These are phyloP conservation scores for Axilococcus clingmanii DNA, from an alignment of 139 green algal genomes.

Conservation along the genomic window DNA sequence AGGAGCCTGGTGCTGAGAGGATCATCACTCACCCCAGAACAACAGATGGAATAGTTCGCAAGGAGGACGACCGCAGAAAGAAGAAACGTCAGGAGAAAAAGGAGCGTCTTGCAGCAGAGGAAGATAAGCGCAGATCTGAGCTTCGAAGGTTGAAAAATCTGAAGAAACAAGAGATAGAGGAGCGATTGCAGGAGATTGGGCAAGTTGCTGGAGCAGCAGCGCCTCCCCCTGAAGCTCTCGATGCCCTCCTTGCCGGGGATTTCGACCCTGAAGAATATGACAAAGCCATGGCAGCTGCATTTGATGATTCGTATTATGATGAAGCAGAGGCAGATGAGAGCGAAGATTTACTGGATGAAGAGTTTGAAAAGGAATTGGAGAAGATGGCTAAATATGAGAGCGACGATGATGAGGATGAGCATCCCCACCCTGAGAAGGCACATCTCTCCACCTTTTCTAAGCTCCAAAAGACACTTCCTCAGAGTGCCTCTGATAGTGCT, in stretches of 20 bases:
- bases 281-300: slow-evolving; percentile 71
- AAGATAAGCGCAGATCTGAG: slow-evolving; percentile 36
- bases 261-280: slow-evolving; percentile 92
- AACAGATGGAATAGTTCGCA: slow-evolving; percentile 54
- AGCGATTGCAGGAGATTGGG: slow-evolving; percentile 48
- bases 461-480: slow-evolving; percentile 10
- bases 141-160: slow-evolving; percentile 85
- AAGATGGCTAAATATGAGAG: slow-evolving; percentile 9
- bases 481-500: slow-evolving; percentile 1
- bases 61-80: slow-evolving; percentile 61
- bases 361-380: slow-evolving; percentile 24
- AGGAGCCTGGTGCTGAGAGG: slow-evolving; percentile 55
- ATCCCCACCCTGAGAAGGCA: too few species aligned
- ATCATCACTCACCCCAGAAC: slow-evolving; percentile 67
- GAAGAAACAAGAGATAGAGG: slow-evolving; percentile 77
- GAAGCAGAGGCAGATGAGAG: slow-evolving; percentile 20
- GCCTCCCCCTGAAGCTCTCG: slow-evolving; percentile 21
- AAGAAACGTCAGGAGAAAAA: slow-evolving; percentile 26
- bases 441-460: slow-evolving; percentile 10
- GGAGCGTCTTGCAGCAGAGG: slow-evolving; percentile 29
- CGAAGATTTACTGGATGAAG: slow-evolving; percentile 16
- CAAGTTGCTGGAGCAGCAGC: slow-evolving; percentile 36
- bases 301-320: slow-evolving; percentile 86
- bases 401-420: slow-evolving; percentile 15
- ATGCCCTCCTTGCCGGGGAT: slow-evolving; percentile 69